These are phyloP conservation scores for Candida hispaniensis DNA, from an alignment of 805 yeast species.

Conservation along the genomic window DNA sequence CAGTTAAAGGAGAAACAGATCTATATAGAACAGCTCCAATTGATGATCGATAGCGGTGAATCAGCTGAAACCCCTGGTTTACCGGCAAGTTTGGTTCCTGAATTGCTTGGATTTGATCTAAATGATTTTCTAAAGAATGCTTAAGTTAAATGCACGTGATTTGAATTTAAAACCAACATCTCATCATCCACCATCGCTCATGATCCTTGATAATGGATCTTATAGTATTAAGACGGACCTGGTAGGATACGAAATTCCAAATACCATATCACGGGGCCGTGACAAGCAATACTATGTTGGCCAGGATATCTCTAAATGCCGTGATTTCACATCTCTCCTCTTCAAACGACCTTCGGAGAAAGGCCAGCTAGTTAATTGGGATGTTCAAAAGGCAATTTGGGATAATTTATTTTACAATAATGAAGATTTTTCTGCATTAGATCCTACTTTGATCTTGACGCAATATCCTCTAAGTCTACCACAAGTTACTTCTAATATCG, in stretches of 20 bases:
- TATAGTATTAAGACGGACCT: slow-evolving; percentile 63
- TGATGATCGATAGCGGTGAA: too few relatives aligned
- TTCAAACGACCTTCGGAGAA: slow-evolving; percentile 77
- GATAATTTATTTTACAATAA: slow-evolving; percentile 52
- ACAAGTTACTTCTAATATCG: slow-evolving; percentile 69
- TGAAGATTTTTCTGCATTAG: slow-evolving; percentile 31
- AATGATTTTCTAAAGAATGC: too few relatives aligned
- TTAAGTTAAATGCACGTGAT: too few relatives aligned
- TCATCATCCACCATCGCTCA: slow-evolving; percentile 1
- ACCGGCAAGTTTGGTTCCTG: too few relatives aligned
- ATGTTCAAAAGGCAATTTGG: slow-evolving; percentile 80
- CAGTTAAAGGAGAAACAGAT: too few relatives aligned
- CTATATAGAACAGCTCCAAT: too few relatives aligned
- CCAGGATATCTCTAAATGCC: slow-evolving; percentile 50
- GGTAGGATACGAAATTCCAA: slow-evolving; percentile 39
- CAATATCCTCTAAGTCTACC: slow-evolving; percentile 80
- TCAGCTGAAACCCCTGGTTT: too few relatives aligned
- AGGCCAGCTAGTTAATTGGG: slow-evolving; percentile 89
- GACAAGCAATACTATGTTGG: slow-evolving; percentile 69
- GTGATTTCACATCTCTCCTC: slow-evolving; percentile 62
- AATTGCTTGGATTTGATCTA: too few relatives aligned
- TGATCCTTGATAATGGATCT: slow-evolving; percentile 86
- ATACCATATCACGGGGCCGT: slow-evolving; percentile 61
- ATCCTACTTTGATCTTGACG: slow-evolving; percentile 54
- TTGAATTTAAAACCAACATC: neutral